phyloP scores from a whole-genome alignment of 176 grass and related monocot species.

The Hordeum vulgare region DNA sequence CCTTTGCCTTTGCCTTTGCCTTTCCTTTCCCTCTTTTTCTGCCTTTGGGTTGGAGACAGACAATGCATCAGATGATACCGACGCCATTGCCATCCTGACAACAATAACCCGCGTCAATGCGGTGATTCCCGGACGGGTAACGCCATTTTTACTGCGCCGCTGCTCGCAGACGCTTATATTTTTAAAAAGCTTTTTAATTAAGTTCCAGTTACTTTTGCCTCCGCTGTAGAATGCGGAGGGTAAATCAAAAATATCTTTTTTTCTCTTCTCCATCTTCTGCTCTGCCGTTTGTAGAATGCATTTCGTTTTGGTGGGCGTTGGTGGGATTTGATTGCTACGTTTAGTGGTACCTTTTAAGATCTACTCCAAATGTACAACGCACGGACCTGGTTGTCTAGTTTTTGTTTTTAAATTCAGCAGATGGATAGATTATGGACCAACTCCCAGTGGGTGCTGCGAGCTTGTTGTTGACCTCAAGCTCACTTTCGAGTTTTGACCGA shows the following conservation, averaged over 20 bases:
- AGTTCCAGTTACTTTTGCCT: neutral
- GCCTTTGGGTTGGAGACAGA: conserved; percentile 29
- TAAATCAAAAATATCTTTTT: too few species aligned
- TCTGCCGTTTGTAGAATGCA: neutral
- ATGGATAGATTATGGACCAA: conserved; percentile 17
- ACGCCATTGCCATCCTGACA: conserved; percentile 16
- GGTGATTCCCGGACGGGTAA: neutral
- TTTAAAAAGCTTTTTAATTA: neutral
- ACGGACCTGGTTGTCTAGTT: neutral
- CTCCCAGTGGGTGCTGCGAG: neutral
- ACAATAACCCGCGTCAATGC: neutral
- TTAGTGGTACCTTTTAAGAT: neutral
- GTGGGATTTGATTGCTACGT: conserved; percentile 24
- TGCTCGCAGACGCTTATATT: neutral
- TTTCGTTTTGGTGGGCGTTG: neutral
- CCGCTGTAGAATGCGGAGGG: neutral
- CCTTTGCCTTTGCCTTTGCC: neutral
- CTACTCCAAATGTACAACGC: conserved; percentile 22
- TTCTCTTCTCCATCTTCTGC: too few species aligned
- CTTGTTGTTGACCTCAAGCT: neutral
- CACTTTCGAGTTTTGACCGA: conserved; percentile 16
- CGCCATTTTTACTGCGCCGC: neutral
- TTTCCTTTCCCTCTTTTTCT: neutral
- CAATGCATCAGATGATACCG: conserved; percentile 9
- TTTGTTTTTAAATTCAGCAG: neutral